phyloP scores from a whole-genome alignment of 495 filamentous ascomycete genomes.

The Hyaloscypha finlandica region DNA sequence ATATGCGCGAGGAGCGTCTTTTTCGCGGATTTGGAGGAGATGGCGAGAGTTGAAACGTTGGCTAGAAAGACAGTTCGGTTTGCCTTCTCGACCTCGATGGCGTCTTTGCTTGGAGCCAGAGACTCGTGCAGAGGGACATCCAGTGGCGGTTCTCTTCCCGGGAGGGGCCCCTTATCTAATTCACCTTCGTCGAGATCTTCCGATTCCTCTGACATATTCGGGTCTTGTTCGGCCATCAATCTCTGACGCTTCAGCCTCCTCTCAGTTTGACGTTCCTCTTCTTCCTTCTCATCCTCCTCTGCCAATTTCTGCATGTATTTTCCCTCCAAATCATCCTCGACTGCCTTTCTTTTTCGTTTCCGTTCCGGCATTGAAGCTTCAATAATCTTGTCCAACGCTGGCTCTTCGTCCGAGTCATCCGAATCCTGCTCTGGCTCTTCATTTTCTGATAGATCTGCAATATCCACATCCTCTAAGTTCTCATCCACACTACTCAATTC shows the following conservation, averaged over 20 bases:
- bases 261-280: constrained; percentile 46
- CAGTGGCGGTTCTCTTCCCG: constrained; percentile 14
- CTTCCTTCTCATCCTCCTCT: constrained; percentile 48
- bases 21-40: constrained; percentile 77
- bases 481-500: constrained; percentile 43
- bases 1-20: constrained; percentile 73
- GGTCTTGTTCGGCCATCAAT: constrained; percentile 34
- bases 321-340: constrained; percentile 77
- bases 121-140: constrained; percentile 50
- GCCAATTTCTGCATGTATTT: constrained; percentile 76
- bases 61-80: constrained; percentile 89
- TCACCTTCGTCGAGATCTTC: constrained; percentile 34
- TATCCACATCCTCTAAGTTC: constrained; percentile 33
- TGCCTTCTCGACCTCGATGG: constrained; percentile 67
- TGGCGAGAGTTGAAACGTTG: constrained; percentile 81
- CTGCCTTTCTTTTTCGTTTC: constrained; percentile 75
- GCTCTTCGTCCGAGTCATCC: constrained; percentile 15
- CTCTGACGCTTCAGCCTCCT: constrained; percentile 43
- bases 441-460: constrained; percentile 36
- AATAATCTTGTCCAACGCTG: constrained; percentile 36
- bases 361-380: constrained; percentile 47
- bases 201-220: constrained; percentile 34
- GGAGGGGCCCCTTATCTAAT: constrained; percentile 12
- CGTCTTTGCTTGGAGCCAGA: constrained; percentile 42
- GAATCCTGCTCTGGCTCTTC: constrained; percentile 23